Evolutionary conservation across 805 yeast species (phyloP).

Genomic region (Saccharomycopsis fodiens): DNA sequence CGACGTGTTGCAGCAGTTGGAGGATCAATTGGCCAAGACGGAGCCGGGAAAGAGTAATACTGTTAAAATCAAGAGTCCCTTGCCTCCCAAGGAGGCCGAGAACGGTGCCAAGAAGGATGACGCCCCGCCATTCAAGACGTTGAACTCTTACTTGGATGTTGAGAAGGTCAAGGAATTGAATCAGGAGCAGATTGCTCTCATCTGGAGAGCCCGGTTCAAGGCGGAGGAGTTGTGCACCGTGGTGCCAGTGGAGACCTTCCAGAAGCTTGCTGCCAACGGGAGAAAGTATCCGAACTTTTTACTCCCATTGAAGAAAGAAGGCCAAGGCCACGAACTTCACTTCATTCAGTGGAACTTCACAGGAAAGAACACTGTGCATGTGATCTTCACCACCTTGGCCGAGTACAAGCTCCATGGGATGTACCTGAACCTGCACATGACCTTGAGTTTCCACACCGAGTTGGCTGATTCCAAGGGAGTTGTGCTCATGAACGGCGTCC

Average conservation of each 20-base stretch:
- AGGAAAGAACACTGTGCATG: constrained; percentile 77
- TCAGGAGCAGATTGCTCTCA: constrained; percentile 56
- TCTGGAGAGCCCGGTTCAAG: constrained; percentile 87
- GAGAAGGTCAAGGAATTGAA: constrained; percentile 55
- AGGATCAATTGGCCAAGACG: constrained; percentile 34
- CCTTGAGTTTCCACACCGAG: constrained; percentile 81
- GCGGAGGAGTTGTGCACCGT: constrained; percentile 56
- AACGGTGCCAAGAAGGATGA: constrained; percentile 22
- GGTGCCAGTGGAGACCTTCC: constrained; percentile 47
- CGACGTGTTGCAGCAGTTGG: constrained; percentile 67
- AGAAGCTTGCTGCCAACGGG: constrained; percentile 49
- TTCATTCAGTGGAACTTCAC: constrained; percentile 91
- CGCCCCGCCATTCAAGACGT: constrained; percentile 55
- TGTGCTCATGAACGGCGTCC: constrained; percentile 79
- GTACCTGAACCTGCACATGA: constrained; percentile 92
- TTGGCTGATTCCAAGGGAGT: constrained; percentile 49
- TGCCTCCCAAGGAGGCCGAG: constrained; percentile 22
- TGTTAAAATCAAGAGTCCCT: constrained; percentile 22
- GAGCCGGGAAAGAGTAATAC: constrained; percentile 22
- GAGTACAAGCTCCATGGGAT: constrained; percentile 88
- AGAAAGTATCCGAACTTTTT: constrained; percentile 74
- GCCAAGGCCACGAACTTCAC: constrained; percentile 67
- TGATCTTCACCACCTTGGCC: constrained; percentile 83
- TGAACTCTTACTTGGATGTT: constrained; percentile 62
- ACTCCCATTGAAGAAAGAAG: constrained; percentile 75